A percentile compares a stretch with the other conserved stretches of the same genome.
phyloP scores from a whole-genome alignment of 1,284 basidiomycete genomes.

The Papiliotrema terrestris region DNA sequence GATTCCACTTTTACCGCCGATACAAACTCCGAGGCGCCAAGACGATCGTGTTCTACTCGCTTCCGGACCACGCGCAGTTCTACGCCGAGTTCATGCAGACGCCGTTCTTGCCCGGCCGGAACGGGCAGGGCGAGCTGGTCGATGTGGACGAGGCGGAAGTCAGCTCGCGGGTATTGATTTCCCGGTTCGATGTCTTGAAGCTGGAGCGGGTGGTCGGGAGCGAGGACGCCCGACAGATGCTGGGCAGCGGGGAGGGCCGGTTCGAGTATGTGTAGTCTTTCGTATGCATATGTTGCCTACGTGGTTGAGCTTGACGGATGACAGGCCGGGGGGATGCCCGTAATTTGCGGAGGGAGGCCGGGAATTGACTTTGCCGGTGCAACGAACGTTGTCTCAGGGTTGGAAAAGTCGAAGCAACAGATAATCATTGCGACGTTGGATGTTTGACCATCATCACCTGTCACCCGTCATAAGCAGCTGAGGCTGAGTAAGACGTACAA shows the following conservation, averaged over 20 bases:
- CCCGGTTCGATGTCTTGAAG: slow-evolving; percentile 80
- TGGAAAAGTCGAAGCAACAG: background rate
- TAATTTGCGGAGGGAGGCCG: background rate
- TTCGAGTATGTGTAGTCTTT: slow-evolving; percentile 43
- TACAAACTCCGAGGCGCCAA: slow-evolving; percentile 88
- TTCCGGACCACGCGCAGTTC: slow-evolving; percentile 85
- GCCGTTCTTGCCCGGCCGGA: slow-evolving; percentile 68
- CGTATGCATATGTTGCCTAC: background rate
- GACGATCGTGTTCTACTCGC: slow-evolving; percentile 87
- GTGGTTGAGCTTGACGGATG: background rate
- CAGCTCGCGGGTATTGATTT: slow-evolving; percentile 72
- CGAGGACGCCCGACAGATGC: slow-evolving; percentile 47
- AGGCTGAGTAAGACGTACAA: too few relatives aligned
- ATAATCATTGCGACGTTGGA: background rate
- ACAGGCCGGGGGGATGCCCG: too few relatives aligned
- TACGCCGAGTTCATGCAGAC: slow-evolving; percentile 84
- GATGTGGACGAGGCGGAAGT: slow-evolving; percentile 67
- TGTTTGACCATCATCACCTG: too few relatives aligned
- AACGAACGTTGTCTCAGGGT: background rate
- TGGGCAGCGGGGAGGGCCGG: slow-evolving; percentile 42
- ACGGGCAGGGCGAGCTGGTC: slow-evolving; percentile 16
- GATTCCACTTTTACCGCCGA: slow-evolving; percentile 95
- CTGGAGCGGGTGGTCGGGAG: slow-evolving; percentile 72
- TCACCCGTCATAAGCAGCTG: too few relatives aligned
- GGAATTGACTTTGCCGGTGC: background rate